A percentile compares a stretch with the other conserved stretches of the same genome.
Conservation (phyloP, 2,329 filamentous ascomycete species). For the Paraphoma chrysanthemicola region DNA sequence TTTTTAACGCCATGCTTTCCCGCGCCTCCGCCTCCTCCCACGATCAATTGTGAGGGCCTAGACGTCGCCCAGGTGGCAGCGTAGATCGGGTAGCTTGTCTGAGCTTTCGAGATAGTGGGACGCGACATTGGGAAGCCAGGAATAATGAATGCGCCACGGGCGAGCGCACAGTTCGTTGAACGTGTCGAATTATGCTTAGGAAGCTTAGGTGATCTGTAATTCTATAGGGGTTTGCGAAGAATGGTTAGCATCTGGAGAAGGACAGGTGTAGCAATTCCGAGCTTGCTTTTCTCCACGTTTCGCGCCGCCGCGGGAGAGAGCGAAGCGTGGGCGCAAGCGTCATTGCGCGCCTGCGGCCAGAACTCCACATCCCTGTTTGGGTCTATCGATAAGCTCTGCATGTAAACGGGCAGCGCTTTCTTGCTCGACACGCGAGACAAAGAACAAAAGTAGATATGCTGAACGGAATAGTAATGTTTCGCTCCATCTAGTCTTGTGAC, state of each 20-base stretch:
- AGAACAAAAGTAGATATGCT: not conserved
- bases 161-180: not conserved
- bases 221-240: not conserved
- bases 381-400: not conserved
- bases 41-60: slow-evolving; percentile 71
- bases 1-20: slow-evolving; percentile 71
- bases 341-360: not conserved
- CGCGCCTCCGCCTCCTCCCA: slow-evolving; percentile 88
- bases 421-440: not conserved
- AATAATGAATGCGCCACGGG: slow-evolving; percentile 14
- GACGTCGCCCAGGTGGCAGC: slow-evolving; percentile 86
- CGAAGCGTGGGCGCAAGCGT: slow-evolving; percentile 15
- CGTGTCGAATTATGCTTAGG: not conserved
- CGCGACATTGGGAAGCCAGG: slow-evolving; percentile 32
- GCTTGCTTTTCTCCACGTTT: slow-evolving; percentile 15
- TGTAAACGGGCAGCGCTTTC: no score
- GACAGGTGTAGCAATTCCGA: not conserved
- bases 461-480: not conserved
- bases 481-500: slow-evolving; percentile 11
- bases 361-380: not conserved
- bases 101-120: slow-evolving; percentile 38
- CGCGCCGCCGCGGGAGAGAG: slow-evolving; percentile 5
- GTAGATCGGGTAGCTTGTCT: slow-evolving; percentile 75
- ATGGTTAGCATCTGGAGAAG: not conserved
- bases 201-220: not conserved